Base-by-base conservation (phyloP, 371 early-diverging fungal genomes). In the Conidiobolus incongruus region DNA sequence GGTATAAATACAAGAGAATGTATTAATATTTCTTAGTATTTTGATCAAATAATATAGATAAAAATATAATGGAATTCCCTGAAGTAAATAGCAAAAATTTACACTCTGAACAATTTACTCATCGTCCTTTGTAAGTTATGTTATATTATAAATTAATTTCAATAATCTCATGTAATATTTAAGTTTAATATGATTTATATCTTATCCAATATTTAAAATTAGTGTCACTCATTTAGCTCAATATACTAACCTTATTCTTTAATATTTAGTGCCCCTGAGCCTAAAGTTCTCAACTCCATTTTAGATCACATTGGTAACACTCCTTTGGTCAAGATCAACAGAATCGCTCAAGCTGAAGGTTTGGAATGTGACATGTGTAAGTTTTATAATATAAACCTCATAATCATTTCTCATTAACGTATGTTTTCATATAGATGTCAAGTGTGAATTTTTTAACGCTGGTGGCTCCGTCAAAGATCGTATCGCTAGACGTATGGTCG, bases 391-490 rank as follows among this genome's bases (percentile, higher is more conserved):
- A 31, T 8, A 38, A 12, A 22, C n/a, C 26, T 22, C 12, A 12
- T 4, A 17, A 26, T 44, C 35, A 29, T 44, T 11, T 35, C 21
- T 45, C 7, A 45, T 45, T 47, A 8, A 40, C 15, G 44, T 35
- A 36, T 13, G 35, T 38, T 34, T 8, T 34, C 2, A 23, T 37
- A 43, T 53, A 86, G 87, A 90, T 62, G 96, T 80, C 52, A 95
- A 93, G 55, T 93, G 91, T 60, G 96, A 95, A 70, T 95, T 71
- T 59, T 93, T 91, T 60, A 95, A 95, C 50, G 85, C 93, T 15
- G 96, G 94, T 49, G 96, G 96, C 21, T 88, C 89, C 12, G 92
- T 94, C 60, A 96, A 96, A 64, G 96, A 96, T 60, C 73, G 96
- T 54, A 93, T 94, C 53, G 96, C 58, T 16, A 69, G 70, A 55